phyloP scores from a whole-genome alignment of 768 basidiomycete genomes.

The Tylopilus balloui region DNA sequence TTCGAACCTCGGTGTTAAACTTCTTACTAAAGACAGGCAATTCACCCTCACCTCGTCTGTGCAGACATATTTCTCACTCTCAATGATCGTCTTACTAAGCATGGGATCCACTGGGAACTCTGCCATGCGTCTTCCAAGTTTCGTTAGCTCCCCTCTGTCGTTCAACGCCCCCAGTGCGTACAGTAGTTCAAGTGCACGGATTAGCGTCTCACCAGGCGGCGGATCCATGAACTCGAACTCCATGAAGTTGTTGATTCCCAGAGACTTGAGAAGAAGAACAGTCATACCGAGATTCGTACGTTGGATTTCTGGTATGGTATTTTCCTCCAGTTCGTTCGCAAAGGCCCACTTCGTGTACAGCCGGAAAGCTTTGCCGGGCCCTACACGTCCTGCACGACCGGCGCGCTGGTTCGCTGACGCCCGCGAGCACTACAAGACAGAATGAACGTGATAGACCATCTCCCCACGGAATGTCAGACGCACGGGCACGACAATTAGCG shows the following conservation, averaged over 20 bases:
- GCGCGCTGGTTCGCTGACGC: constrained; percentile 97
- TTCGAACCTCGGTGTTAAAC: not conserved
- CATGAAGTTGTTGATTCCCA: constrained; percentile 97
- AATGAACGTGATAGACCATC: not conserved
- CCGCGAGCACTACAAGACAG: constrained; percentile 69
- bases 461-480: constrained; percentile 30
- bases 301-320: constrained; percentile 98
- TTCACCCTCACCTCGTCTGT: constrained; percentile 81
- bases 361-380: constrained; percentile 97
- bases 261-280: constrained; percentile 88
- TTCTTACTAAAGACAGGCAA: not conserved
- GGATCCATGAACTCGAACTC: constrained; percentile 99
- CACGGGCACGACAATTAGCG: constrained; percentile 91
- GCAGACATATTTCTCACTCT: constrained; percentile 89
- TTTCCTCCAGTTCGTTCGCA: constrained; percentile 91
- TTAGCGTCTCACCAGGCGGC: constrained; percentile 95
- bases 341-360: constrained; percentile 99
- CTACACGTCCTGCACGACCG: constrained; percentile 95
- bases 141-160: constrained; percentile 95
- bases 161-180: constrained; percentile 97
- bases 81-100: constrained; percentile 93
- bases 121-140: constrained; percentile 94
- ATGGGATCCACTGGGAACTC: constrained; percentile 99
- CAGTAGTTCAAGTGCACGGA: constrained; percentile 87
- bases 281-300: constrained; percentile 97